These are phyloP conservation scores for Dimargaris cristalligena DNA, from an alignment of 192 early-diverging fungal species.

Conservation along the genomic window DNA sequence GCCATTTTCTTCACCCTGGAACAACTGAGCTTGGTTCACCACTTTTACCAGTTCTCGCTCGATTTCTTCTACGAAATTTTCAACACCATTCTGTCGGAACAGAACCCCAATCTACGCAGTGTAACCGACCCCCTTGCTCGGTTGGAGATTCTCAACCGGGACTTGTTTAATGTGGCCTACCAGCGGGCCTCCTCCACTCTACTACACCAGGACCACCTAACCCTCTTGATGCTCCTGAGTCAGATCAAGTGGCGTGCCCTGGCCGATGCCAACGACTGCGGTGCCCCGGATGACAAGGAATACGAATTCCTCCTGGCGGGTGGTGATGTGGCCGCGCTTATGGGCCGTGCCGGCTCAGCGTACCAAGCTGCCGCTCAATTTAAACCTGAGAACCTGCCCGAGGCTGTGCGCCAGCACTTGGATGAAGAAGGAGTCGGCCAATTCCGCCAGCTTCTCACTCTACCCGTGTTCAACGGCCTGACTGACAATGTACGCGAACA, in stretches of 20 bases:
- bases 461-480: conserved; percentile 17
- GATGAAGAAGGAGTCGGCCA: neutral
- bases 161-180: conserved; percentile 73
- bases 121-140: conserved; percentile 50
- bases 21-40: conserved; percentile 68
- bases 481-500: conserved; percentile 12
- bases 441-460: neutral
- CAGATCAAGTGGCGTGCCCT: conserved; percentile 63
- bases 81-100: conserved; percentile 58
- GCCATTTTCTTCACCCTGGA: conserved; percentile 97
- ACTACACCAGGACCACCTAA: conserved; percentile 81
- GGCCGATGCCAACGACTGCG: conserved; percentile 15
- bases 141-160: conserved; percentile 53
- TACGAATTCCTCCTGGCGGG: conserved; percentile 54
- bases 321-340: conserved; percentile 22
- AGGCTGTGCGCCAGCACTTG: neutral
- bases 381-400: neutral
- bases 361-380: neutral
- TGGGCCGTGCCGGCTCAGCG: neutral
- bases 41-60: conserved; percentile 98
- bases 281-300: conserved; percentile 35
- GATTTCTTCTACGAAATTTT: conserved; percentile 93
- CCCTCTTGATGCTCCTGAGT: conserved; percentile 70
- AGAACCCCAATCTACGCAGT: conserved; percentile 35
- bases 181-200: conserved; percentile 64